Percentiles rank a stretch among this genome's conserved stretches.
Conservation (phyloP, 352 stramenopile species). For the Pythium utonaiense region DNA sequence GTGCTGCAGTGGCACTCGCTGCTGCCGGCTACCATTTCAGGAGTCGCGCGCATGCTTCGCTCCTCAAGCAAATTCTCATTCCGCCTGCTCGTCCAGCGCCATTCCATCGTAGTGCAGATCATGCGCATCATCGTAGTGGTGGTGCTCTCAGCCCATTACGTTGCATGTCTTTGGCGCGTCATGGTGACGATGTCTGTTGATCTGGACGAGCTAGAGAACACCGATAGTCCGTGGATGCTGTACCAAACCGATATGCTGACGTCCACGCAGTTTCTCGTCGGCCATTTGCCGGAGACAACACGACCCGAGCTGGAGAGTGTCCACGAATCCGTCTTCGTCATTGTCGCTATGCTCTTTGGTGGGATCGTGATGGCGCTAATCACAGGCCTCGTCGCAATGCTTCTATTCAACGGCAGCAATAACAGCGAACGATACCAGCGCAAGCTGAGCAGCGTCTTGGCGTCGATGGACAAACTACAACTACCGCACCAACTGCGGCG, state of each 20-base stretch:
- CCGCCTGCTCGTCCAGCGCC: constrained; percentile 1
- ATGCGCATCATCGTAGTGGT: constrained; percentile 20
- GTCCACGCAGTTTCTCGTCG: constrained; percentile 3
- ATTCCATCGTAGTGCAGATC: not conserved
- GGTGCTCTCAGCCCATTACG: constrained; percentile 21
- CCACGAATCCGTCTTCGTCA: not conserved
- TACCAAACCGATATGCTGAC: constrained; percentile 4
- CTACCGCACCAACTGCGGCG: constrained; percentile 22
- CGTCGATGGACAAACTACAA: constrained; percentile 29
- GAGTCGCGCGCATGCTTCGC: constrained; percentile 5
- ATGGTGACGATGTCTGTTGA: not conserved
- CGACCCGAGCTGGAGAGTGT: not conserved
- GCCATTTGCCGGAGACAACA: not conserved
- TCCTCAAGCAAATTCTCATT: constrained; percentile 6
- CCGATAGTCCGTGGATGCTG: not conserved
- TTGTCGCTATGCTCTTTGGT: not conserved
- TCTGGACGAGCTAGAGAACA: not conserved
- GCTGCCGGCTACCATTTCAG: constrained; percentile 5
- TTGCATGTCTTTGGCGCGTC: constrained; percentile 24
- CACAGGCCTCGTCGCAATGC: not conserved
- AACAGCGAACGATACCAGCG: constrained; percentile 24
- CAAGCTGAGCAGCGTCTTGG: constrained; percentile 28
- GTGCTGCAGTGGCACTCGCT: constrained; percentile 7
- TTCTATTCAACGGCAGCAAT: not conserved
- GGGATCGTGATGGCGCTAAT: constrained; percentile 9